A percentile compares a stretch with the other conserved stretches of the same genome.
Evolutionary conservation across 2,329 filamentous ascomycete species (phyloP).

Genomic region (Alternaria ventricosa): DNA sequence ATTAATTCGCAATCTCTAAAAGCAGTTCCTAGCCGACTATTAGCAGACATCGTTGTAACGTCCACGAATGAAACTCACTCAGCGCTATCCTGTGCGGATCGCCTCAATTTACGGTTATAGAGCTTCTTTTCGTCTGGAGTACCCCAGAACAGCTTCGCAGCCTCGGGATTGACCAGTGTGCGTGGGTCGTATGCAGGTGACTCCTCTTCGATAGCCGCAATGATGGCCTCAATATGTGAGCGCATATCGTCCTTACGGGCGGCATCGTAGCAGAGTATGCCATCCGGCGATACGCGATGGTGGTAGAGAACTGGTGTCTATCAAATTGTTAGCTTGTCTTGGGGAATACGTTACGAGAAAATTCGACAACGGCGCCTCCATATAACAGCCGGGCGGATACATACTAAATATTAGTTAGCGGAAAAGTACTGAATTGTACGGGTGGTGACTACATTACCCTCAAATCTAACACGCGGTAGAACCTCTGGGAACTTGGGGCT

Average conservation of each 20-base stretch:
- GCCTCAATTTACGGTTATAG: conserved; percentile 81
- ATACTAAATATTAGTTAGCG: background rate
- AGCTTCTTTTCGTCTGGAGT: conserved; percentile 76
- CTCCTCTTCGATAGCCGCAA: conserved; percentile 85
- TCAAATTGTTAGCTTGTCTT: background rate
- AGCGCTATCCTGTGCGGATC: conserved; percentile 69
- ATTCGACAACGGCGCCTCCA: background rate
- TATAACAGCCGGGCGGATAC: background rate
- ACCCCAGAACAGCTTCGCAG: conserved; percentile 87
- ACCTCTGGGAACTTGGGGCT: conserved; percentile 87
- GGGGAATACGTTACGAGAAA: background rate
- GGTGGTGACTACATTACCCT: conserved; percentile 41
- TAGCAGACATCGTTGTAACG: background rate
- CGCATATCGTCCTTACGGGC: conserved; percentile 77
- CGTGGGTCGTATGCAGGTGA: conserved; percentile 88
- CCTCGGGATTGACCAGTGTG: conserved; percentile 84
- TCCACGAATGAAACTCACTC: conserved; percentile 45
- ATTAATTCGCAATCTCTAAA: conserved; percentile 15
- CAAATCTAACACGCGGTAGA: conserved; percentile 81
- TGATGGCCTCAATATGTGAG: conserved; percentile 83
- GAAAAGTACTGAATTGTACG: background rate
- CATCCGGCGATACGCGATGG: conserved; percentile 80
- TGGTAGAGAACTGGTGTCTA: conserved; percentile 77
- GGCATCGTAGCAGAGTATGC: conserved; percentile 77
- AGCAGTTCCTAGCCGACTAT: conserved; percentile 27